Percentiles rank a stretch among this genome's conserved stretches.
These are phyloP conservation scores for Setomelanomma holmii DNA, from an alignment of 2,329 filamentous ascomycete species.

Conservation along the genomic window DNA sequence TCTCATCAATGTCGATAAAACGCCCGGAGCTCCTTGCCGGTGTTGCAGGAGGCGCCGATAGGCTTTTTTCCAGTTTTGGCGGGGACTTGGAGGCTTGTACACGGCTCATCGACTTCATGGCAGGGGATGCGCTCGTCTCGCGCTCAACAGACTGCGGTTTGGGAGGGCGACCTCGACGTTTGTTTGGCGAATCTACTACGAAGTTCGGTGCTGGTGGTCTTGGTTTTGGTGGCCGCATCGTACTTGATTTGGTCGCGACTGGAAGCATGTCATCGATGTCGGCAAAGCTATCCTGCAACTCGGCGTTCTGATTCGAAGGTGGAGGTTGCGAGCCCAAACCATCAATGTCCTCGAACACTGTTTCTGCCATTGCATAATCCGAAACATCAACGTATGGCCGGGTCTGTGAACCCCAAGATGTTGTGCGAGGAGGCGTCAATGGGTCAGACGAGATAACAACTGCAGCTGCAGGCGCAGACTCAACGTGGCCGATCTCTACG, in stretches of 20 bases:
- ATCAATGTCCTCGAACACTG: constrained; percentile 35
- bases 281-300: constrained; percentile 24
- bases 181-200: constrained; percentile 20
- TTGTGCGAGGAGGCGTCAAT: constrained; percentile 19
- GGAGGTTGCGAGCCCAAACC: constrained; percentile 28
- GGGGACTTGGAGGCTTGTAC: too few species aligned
- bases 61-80: constrained; percentile 2
- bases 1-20: constrained; percentile 48
- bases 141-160: constrained; percentile 22
- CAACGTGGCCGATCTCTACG: constrained; percentile 28
- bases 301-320: constrained; percentile 35
- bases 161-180: constrained; percentile 26
- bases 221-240: constrained; percentile 1
- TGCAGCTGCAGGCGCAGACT: constrained; percentile 9
- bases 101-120: constrained; percentile 4
- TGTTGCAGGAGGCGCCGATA: constrained; percentile 4
- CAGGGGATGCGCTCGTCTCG: constrained; percentile 6
- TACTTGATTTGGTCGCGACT: constrained; percentile 10
- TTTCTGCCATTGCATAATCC: neutral
- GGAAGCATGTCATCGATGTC: constrained; percentile 38
- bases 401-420: neutral
- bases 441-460: constrained; percentile 32
- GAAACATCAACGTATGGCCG: neutral
- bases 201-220: constrained; percentile 5
- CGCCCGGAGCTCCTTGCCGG: constrained; percentile 28